phyloP scores from a whole-genome alignment of 2,329 filamentous ascomycete species.

The Botrytis pseudocinerea region DNA sequence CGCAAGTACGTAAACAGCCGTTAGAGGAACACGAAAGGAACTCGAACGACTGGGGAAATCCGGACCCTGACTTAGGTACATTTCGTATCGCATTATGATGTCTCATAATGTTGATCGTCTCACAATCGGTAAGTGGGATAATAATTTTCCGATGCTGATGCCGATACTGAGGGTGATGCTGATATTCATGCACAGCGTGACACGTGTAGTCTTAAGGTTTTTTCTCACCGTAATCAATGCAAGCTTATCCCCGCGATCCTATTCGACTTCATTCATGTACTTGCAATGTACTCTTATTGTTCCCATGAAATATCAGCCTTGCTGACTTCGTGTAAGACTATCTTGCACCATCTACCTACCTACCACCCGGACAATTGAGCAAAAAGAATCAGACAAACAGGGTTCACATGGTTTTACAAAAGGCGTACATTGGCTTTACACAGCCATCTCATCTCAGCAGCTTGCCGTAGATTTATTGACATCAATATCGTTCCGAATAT shows the following conservation, averaged over 20 bases:
- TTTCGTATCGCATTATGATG: background rate
- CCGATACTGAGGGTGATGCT: background rate
- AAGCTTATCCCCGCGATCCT: background rate
- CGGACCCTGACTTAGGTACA: background rate
- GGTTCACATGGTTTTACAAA: background rate
- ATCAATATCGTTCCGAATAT: background rate
- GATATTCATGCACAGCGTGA: background rate
- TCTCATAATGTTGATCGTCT: background rate
- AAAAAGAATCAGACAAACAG: background rate
- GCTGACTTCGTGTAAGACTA: background rate
- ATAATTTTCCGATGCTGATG: background rate
- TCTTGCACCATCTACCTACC: background rate
- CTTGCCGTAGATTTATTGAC: background rate
- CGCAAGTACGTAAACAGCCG: background rate
- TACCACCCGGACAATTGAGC: background rate
- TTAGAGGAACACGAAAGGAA: background rate
- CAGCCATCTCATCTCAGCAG: background rate
- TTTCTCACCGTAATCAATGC: background rate
- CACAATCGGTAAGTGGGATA: background rate
- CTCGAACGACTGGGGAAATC: slow-evolving; percentile 3
- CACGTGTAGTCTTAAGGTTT: background rate
- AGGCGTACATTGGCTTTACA: background rate
- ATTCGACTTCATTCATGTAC: background rate
- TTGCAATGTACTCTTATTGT: background rate
- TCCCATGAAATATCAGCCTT: background rate